A percentile compares a stretch with the other conserved stretches of the same genome.
These are phyloP conservation scores for Trifolium subterraneum DNA, from an alignment of 306 rosid species.

Conservation along the genomic window DNA sequence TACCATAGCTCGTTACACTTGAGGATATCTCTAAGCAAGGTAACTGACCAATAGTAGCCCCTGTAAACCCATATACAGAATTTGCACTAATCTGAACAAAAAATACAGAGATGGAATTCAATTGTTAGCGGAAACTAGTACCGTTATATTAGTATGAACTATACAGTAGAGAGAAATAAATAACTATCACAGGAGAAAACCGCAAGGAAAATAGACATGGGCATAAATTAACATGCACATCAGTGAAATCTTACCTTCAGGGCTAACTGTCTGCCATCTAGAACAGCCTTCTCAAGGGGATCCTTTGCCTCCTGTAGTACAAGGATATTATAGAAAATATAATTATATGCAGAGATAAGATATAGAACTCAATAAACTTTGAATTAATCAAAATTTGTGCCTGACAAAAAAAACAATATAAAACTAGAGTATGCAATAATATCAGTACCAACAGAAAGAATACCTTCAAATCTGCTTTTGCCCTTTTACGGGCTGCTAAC, in stretches of 20 bases:
- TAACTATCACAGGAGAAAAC: conserved; percentile 21
- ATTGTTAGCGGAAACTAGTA: conserved; percentile 25
- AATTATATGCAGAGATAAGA: conserved; percentile 36
- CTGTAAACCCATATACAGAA: conserved; percentile 98
- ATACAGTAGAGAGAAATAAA: conserved; percentile 11
- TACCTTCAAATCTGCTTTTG: conserved; percentile 97
- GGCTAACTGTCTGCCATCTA: conserved; percentile 95
- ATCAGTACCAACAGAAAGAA: conserved; percentile 29
- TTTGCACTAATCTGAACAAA: conserved; percentile 87
- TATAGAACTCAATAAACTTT: conserved; percentile 30
- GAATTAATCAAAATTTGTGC: conserved; percentile 23
- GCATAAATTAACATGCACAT: conserved; percentile 35
- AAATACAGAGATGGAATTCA: conserved; percentile 30
- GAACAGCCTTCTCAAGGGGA: conserved; percentile 95
- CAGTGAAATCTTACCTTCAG: conserved; percentile 61
- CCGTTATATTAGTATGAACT: conserved; percentile 14
- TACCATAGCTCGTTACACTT: conserved; percentile 99
- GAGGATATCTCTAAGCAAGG: conserved; percentile 97
- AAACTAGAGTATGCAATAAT: conserved; percentile 9
- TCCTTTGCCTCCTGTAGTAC: conserved; percentile 79
- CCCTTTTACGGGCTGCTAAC: conserved; percentile 89
- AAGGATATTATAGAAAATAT: conserved; percentile 27
- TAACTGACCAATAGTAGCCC: conserved; percentile 93
- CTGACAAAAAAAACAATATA: conserved; percentile 20
- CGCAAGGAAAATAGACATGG: conserved; percentile 6